Base-by-base conservation (phyloP, 2,329 filamentous ascomycete species). In the Colletotrichum magnum region DNA sequence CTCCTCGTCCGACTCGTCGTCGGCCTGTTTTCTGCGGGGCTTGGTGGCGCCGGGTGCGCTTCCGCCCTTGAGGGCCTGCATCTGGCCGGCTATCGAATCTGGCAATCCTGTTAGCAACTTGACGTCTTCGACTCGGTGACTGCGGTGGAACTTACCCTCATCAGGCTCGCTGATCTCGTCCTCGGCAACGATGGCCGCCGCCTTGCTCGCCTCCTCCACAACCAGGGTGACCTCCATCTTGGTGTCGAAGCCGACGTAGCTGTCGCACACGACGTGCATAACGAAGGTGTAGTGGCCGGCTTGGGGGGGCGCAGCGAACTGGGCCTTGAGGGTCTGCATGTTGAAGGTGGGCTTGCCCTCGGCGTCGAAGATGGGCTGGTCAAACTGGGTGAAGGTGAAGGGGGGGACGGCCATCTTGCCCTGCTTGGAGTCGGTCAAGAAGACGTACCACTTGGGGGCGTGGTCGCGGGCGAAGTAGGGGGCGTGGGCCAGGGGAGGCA, bases 131-230 rank as follows among this genome's bases (percentile, higher is more conserved):
- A 10, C 67, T 81, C 73, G 58, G 64, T 50, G 56, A 68, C 53
- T 28, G 43, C 36, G 51, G 58, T 53, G 59, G 43, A 58, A 85
- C 91, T 85, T 87, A 97, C 96, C 96, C 86, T 99, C 96, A 72
- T 98, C 96, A 43, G 97, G 96, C 80, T 99, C 96, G 78, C 94
- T 97, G 73, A 99, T 99, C 68, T 99, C 96, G 75, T 97, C 96
- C 74, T 98, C 94, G 56, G 91, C 93, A 60, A 89, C 89, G 77
- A 97, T 91, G 73, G 92, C 89, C 21, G 89, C 92, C 5, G 94
- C 95, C 83, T 95, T 96, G 80, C 89, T 93, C 41, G 93, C 91
- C 75, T 98, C 95, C 76, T 97, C 94, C 9, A 99, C 94, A 32
- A 92, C 89, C 61, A 99, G 87, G 2, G 93, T 94, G 32, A 97